Evolutionary conservation across 345 rosid species (phyloP).

Genomic region (Ailanthus altissimus): DNA sequence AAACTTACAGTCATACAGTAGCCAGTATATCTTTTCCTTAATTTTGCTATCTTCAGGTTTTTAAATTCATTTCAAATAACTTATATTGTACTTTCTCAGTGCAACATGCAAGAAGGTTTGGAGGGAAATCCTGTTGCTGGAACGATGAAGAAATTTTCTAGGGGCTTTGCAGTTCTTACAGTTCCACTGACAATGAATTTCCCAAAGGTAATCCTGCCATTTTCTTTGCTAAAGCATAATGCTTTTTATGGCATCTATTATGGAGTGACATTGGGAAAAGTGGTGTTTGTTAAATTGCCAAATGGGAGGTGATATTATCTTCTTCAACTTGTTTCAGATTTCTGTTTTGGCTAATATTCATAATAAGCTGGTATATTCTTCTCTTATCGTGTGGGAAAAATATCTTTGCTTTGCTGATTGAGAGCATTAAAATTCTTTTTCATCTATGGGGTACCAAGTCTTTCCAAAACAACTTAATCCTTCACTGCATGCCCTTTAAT

Average conservation of each 20-base stretch:
- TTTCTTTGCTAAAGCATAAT: background rate
- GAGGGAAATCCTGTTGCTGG: constrained; percentile 69
- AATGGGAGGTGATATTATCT: background rate
- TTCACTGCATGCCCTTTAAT: background rate
- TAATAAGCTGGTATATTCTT: background rate
- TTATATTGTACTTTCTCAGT: constrained; percentile 38
- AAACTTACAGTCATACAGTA: background rate
- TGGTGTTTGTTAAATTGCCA: background rate
- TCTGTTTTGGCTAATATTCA: background rate
- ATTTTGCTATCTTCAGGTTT: background rate
- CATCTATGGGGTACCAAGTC: background rate
- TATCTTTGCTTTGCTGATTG: background rate
- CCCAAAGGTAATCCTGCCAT: constrained; percentile 55
- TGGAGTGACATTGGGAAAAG: background rate
- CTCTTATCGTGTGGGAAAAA: background rate
- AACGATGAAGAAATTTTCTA: constrained; percentile 57
- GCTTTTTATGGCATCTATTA: background rate
- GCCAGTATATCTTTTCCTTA: background rate
- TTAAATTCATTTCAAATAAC: constrained; percentile 5
- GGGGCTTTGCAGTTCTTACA: constrained; percentile 61
- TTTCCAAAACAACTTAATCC: background rate
- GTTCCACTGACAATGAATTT: constrained; percentile 77
- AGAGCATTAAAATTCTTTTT: background rate
- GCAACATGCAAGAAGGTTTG: constrained; percentile 87
- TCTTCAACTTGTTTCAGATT: background rate